These are phyloP conservation scores for Hypomyces rosellus DNA, from an alignment of 2,329 filamentous ascomycete species.

Conservation along the genomic window DNA sequence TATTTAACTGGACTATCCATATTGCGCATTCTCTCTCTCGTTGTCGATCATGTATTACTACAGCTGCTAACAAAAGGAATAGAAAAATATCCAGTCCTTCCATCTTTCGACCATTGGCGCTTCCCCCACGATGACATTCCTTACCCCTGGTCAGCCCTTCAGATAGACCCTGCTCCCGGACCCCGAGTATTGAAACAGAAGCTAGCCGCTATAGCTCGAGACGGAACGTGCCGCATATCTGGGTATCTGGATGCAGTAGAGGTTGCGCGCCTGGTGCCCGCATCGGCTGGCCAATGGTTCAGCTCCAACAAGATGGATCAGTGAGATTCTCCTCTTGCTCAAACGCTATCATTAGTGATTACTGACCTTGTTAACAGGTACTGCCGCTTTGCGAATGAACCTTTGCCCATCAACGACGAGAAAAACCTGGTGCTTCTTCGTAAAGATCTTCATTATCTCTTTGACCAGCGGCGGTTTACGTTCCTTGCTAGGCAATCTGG, in stretches of 20 bases:
- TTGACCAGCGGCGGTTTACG: slow-evolving; percentile 1
- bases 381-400: not conserved
- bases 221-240: not conserved
- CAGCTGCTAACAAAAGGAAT: too few species aligned
- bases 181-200: not conserved
- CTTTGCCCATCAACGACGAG: not conserved
- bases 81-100: slow-evolving; percentile 6
- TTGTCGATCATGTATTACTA: too few species aligned
- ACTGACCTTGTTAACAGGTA: not conserved
- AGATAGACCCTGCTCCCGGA: not conserved
- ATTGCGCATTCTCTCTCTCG: too few species aligned
- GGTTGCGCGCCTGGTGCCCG: not conserved
- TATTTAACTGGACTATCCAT: not conserved
- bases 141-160: not conserved
- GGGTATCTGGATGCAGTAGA: not conserved
- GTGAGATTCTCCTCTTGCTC: not conserved
- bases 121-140: slow-evolving; percentile 6
- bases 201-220: not conserved
- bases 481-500: not conserved
- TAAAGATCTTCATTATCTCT: slow-evolving; percentile 1
- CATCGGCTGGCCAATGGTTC: not conserved
- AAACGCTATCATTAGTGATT: not conserved
- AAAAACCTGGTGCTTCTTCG: slow-evolving; percentile 1
- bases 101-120: slow-evolving; percentile 6
- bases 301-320: not conserved